phyloP scores from a whole-genome alignment of 2,329 filamentous ascomycete species.

The Diaporthe caulivora region DNA sequence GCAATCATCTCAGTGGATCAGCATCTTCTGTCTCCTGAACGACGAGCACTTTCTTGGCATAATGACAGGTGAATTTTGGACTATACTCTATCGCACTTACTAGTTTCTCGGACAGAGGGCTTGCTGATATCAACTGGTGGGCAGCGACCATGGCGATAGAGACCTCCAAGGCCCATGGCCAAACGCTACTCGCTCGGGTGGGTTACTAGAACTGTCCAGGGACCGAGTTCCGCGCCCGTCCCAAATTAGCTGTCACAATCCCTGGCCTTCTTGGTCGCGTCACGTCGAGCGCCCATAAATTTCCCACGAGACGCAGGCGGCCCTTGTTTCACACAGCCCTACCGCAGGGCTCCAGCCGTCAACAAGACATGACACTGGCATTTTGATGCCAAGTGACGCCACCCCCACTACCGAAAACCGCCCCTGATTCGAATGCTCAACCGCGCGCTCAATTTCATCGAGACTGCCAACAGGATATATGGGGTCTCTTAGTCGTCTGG shows the following conservation, averaged over 20 bases:
- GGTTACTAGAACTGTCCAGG: neutral
- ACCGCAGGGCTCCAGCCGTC: conserved; percentile 8
- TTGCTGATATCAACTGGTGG: neutral
- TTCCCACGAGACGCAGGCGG: neutral
- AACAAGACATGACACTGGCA: neutral
- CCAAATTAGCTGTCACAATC: neutral
- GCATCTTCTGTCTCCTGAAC: neutral
- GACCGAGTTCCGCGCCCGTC: neutral
- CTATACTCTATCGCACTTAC: neutral
- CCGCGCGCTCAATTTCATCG: conserved; percentile 22
- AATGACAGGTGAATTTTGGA: neutral
- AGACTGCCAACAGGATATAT: neutral
- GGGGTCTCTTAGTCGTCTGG: neutral
- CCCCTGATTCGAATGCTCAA: conserved; percentile 2
- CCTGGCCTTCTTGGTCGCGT: neutral
- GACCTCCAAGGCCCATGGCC: neutral
- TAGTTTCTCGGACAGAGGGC: neutral
- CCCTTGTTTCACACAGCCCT: conserved; percentile 15
- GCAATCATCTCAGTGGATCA: neutral
- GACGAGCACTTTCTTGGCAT: neutral
- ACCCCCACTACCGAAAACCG: neutral
- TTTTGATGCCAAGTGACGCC: conserved; percentile 4
- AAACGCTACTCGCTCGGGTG: neutral
- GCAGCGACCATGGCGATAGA: neutral
- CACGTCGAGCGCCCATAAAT: neutral